phyloP scores from a whole-genome alignment of 2,329 filamentous ascomycete genomes.

The Beauveria australis region DNA sequence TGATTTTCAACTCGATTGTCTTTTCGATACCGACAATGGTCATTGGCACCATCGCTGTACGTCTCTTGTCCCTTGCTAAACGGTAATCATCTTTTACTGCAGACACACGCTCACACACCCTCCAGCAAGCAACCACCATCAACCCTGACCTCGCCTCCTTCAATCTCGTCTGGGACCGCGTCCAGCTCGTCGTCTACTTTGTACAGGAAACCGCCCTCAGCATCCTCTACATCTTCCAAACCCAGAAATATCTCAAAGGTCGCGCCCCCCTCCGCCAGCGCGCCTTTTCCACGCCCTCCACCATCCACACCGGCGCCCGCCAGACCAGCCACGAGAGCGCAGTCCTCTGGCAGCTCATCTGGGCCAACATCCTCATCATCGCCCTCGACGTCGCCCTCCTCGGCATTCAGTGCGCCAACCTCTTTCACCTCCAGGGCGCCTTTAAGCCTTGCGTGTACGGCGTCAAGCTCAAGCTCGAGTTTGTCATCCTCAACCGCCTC shows the following conservation, averaged over 20 bases:
- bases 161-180: constrained; percentile 38
- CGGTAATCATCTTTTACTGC: not conserved
- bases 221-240: constrained; percentile 36
- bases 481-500: constrained; percentile 31
- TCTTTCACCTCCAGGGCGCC: constrained; percentile 28
- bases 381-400: constrained; percentile 35
- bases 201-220: constrained; percentile 44
- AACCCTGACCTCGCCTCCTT: constrained; percentile 17
- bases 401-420: constrained; percentile 27
- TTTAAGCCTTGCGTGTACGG: constrained; percentile 31
- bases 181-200: constrained; percentile 46
- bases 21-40: constrained; percentile 47
- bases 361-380: constrained; percentile 38
- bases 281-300: constrained; percentile 34
- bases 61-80: constrained; percentile 2
- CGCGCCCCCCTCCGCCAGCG: constrained; percentile 11
- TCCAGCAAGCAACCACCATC: constrained; percentile 21
- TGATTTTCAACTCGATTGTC: constrained; percentile 43
- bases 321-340: constrained; percentile 16
- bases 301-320: constrained; percentile 30
- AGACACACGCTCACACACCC: constrained; percentile 3
- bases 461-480: constrained; percentile 32
- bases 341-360: constrained; percentile 31
- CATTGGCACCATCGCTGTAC: constrained; percentile 42
- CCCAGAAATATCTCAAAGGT: constrained; percentile 12